Conservation (phyloP, 257 asterid species). For the Salvia miltiorrhiza region DNA sequence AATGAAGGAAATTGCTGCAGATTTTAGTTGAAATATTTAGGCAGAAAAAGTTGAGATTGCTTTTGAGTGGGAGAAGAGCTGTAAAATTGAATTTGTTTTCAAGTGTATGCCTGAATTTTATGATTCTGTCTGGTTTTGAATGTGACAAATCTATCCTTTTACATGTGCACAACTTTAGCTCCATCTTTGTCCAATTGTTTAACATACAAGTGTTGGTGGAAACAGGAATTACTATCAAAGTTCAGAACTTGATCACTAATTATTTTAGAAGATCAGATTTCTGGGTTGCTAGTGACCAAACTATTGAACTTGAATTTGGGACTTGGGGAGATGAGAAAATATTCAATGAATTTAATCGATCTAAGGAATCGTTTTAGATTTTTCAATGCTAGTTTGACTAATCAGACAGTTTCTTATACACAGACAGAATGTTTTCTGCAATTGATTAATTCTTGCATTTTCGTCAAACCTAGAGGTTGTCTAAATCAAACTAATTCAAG, state of each 20-base stretch:
- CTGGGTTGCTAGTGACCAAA: background rate
- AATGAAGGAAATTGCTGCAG: background rate
- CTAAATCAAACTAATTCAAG: background rate
- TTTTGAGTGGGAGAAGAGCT: background rate
- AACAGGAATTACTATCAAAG: constrained; percentile 11
- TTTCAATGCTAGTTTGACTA: background rate
- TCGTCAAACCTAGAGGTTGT: background rate
- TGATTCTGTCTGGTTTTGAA: constrained; percentile 4
- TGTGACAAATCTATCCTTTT: constrained; percentile 9
- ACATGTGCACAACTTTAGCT: constrained; percentile 4
- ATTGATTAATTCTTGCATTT: background rate
- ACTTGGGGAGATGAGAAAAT: constrained; percentile 5
- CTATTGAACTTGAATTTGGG: constrained; percentile 6
- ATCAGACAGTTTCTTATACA: background rate
- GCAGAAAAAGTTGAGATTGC: constrained; percentile 12
- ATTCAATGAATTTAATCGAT: background rate
- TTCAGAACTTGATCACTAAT: constrained; percentile 12
- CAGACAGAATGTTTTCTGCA: background rate
- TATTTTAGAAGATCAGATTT: background rate
- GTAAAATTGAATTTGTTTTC: background rate
- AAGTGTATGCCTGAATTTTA: background rate
- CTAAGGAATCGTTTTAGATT: background rate
- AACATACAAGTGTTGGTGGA: background rate
- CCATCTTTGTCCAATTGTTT: background rate
- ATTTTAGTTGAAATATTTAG: constrained; percentile 8